A percentile compares a stretch with the other conserved stretches of the same genome.
phyloP scores from a whole-genome alignment of 345 rosid genomes.

The Aegle marmelos region DNA sequence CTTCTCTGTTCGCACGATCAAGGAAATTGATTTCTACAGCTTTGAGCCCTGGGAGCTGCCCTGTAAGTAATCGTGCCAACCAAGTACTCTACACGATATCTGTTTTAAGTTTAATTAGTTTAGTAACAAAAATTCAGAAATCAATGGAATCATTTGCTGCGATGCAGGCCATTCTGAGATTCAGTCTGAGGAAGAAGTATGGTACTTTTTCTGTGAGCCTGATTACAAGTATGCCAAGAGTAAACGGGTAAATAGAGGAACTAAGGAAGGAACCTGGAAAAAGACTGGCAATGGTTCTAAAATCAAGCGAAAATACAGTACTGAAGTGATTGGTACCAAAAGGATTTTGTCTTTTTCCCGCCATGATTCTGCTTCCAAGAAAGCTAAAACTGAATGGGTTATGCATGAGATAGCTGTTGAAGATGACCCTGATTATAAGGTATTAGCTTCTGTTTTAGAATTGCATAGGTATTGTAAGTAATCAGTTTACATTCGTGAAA shows the following conservation, averaged over 20 bases:
- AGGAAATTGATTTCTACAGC: not conserved
- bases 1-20: not conserved
- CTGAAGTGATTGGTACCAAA: slow-evolving; percentile 33
- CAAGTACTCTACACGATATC: not conserved
- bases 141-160: no score
- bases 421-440: not conserved
- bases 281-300: slow-evolving; percentile 28
- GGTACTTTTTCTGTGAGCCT: no score
- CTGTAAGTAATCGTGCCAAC: not conserved
- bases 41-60: not conserved
- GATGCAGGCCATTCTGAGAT: not conserved
- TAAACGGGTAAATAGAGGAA: slow-evolving; percentile 21
- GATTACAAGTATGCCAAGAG: slow-evolving; percentile 1
- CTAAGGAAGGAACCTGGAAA: slow-evolving; percentile 43
- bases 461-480: not conserved
- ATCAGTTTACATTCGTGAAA: not conserved
- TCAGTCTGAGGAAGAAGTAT: no score
- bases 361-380: not conserved
- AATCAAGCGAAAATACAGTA: slow-evolving; percentile 10
- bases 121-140: no score
- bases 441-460: not conserved
- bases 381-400: slow-evolving; percentile 4
- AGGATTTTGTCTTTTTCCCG: slow-evolving; percentile 29
- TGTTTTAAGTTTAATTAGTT: no score
- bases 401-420: not conserved